These are phyloP conservation scores for Aspergillus clavatus DNA, from an alignment of 2,329 filamentous ascomycete species.

Conservation along the genomic window DNA sequence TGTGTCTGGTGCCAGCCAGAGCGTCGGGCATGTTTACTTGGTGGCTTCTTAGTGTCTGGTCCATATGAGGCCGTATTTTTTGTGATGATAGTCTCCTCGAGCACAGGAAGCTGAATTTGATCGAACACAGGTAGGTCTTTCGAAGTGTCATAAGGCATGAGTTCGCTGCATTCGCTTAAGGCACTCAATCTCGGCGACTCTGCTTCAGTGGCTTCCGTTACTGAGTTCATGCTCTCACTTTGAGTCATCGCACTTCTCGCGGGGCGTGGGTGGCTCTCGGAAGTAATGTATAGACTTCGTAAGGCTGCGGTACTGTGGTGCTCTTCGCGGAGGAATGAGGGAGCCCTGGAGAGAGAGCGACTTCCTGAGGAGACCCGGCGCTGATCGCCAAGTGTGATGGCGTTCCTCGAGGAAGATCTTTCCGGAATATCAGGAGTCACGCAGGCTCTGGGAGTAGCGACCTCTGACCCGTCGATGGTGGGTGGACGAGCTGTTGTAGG, in stretches of 20 bases:
- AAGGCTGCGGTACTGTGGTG: constrained; percentile 35
- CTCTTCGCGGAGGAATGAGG: constrained; percentile 38
- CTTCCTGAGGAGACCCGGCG: constrained; percentile 19
- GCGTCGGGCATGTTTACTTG: constrained; percentile 23
- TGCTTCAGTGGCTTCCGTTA: constrained; percentile 29
- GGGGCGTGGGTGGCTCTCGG: constrained; percentile 24
- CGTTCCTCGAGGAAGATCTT: constrained; percentile 35
- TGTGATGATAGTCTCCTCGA: constrained; percentile 13
- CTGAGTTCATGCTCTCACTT: constrained; percentile 34
- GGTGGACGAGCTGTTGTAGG: constrained; percentile 24
- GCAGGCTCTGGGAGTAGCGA: constrained; percentile 26
- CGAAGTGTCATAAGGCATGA: constrained; percentile 30
- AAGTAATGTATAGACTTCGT: constrained; percentile 35
- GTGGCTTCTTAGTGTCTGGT: constrained; percentile 11
- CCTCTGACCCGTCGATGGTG: constrained; percentile 23
- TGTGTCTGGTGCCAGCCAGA: constrained; percentile 31
- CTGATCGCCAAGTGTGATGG: constrained; percentile 15
- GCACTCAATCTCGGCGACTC: constrained; percentile 41
- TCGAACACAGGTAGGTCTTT: constrained; percentile 19
- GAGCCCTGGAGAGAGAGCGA: constrained; percentile 30
- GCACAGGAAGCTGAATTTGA: constrained; percentile 26
- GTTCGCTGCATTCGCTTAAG: constrained; percentile 43
- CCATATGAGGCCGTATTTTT: constrained; percentile 15
- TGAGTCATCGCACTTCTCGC: constrained; percentile 29
- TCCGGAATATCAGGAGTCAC: constrained; percentile 35